These are phyloP conservation scores for Chlamydomonas sp. DNA, from an alignment of 139 green algal species.

Conservation along the genomic window DNA sequence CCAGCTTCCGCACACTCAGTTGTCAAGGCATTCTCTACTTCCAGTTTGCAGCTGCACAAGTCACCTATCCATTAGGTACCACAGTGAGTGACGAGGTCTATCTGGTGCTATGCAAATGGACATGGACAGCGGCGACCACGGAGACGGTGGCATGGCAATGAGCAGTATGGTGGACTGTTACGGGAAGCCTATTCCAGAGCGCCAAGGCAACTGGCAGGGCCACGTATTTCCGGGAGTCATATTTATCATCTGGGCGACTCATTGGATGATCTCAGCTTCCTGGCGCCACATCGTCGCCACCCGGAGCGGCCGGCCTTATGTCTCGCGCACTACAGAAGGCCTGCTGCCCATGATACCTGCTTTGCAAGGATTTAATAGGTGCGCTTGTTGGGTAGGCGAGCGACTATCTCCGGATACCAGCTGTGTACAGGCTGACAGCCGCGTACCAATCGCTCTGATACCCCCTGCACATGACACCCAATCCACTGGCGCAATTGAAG, in stretches of 20 bases:
- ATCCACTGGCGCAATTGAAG: no score
- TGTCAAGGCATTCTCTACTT: no score
- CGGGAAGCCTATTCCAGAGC: background rate
- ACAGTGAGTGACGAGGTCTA: no score
- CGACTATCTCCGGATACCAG: no score
- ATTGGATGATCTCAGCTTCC: conserved; percentile 28
- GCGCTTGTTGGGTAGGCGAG: background rate
- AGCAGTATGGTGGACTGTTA: conserved; percentile 15
- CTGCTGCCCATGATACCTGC: conserved; percentile 27
- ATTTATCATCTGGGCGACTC: conserved; percentile 20
- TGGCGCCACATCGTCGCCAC: conserved; percentile 1
- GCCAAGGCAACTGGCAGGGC: conserved; percentile 25
- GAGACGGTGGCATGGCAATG: background rate
- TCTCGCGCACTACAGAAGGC: background rate
- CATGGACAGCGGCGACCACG: background rate
- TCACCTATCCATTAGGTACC: no score
- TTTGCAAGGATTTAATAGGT: conserved; percentile 13
- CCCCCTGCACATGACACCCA: no score
- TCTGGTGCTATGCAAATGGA: background rate
- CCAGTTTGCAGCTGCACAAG: no score
- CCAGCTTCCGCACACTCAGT: no score
- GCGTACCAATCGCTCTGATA: no score
- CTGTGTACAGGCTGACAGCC: no score
- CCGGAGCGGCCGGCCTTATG: background rate
- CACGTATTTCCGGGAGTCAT: conserved; percentile 20